Conservation (phyloP, 2,329 filamentous ascomycete genomes). For the Cyclaneusma minus region DNA sequence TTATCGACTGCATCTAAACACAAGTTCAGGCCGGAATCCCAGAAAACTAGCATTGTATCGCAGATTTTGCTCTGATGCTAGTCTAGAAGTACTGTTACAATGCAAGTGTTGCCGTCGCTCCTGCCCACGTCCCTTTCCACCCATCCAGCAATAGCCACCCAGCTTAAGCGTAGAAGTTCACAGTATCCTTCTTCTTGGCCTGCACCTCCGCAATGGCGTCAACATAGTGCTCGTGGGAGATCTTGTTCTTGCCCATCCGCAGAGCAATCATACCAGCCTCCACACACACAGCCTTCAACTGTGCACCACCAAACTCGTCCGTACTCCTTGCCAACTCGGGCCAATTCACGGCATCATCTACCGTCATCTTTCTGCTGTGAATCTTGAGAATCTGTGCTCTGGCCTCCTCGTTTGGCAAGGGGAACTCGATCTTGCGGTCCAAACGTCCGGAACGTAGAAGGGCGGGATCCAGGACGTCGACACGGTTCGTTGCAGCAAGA, state of each 20-base stretch:
- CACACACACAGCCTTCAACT: conserved; percentile 96
- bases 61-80: background rate
- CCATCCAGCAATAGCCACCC: too few species aligned
- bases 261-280: conserved; percentile 99
- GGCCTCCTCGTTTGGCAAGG: conserved; percentile 92
- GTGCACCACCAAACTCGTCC: conserved; percentile 94
- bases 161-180: conserved; percentile 19
- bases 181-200: conserved; percentile 81
- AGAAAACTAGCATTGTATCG: conserved; percentile 1
- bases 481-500: conserved; percentile 82
- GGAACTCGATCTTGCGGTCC: conserved; percentile 97
- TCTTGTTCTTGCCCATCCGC: conserved; percentile 86
- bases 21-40: background rate
- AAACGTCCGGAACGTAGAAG: conserved; percentile 82
- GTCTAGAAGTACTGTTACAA: background rate
- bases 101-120: background rate
- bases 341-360: conserved; percentile 90
- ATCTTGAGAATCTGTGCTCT: conserved; percentile 95
- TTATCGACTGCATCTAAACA: too few species aligned
- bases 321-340: conserved; percentile 87
- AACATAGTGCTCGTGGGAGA: conserved; percentile 95
- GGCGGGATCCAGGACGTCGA: conserved; percentile 86
- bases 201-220: conserved; percentile 96
- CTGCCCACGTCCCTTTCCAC: background rate
- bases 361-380: conserved; percentile 96